Conservation (phyloP, 148 eudicot genomes). For the Vaccinium myrtillus region DNA sequence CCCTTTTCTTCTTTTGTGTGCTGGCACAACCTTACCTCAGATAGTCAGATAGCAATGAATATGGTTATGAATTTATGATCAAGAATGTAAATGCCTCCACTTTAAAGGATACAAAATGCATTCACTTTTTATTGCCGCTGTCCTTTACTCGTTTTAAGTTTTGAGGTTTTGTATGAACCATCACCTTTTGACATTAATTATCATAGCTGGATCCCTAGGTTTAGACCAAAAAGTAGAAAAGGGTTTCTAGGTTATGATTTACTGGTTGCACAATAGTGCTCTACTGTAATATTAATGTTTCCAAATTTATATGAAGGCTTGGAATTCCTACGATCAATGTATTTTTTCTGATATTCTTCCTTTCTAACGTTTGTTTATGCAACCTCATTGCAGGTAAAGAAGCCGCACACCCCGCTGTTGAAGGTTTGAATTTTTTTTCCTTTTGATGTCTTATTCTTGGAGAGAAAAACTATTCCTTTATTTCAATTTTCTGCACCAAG, state of each 20-base stretch:
- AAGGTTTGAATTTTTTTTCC: slow-evolving; percentile 34
- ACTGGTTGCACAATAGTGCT: background rate
- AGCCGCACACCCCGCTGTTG: slow-evolving; percentile 50
- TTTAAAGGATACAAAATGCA: background rate
- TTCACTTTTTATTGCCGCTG: background rate
- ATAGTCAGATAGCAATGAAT: background rate
- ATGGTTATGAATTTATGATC: background rate
- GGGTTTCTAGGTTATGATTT: background rate
- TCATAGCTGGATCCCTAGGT: background rate
- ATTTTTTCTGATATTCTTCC: background rate
- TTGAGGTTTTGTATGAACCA: background rate
- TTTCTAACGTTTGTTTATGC: background rate
- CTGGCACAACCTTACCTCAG: background rate
- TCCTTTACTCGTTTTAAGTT: background rate
- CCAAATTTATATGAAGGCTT: background rate
- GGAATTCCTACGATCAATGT: background rate
- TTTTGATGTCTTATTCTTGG: background rate
- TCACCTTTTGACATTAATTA: background rate
- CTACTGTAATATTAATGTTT: background rate
- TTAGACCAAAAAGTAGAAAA: background rate
- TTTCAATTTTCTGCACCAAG: background rate
- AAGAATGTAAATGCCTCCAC: background rate
- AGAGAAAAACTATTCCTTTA: background rate
- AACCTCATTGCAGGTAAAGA: slow-evolving; percentile 45
- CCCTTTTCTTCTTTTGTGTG: background rate